Evolutionary conservation across 192 early-diverging fungal genomes (phyloP).

Genomic region (Gigaspora rosea): DNA sequence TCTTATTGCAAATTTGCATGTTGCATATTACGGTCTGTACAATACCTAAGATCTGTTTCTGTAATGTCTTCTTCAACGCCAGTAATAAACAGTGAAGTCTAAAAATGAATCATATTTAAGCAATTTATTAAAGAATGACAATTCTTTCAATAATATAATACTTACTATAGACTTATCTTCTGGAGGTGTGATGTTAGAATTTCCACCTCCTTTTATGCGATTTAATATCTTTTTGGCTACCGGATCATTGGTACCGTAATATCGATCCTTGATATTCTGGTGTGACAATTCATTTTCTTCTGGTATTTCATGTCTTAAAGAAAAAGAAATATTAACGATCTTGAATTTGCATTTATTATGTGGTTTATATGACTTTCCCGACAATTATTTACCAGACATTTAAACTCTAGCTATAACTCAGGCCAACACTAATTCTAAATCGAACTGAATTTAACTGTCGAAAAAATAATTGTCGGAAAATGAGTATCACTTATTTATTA

Average conservation of each 20-base stretch:
- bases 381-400: too few relatives aligned
- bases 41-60: conserved; percentile 69
- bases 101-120: conserved; percentile 2
- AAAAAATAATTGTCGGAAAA: too few relatives aligned
- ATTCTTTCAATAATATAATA: background rate
- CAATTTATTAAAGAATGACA: background rate
- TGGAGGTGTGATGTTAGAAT: conserved; percentile 59
- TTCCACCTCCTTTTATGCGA: conserved; percentile 53
- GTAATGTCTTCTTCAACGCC: conserved; percentile 74
- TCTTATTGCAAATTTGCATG: background rate
- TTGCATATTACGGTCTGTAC: background rate
- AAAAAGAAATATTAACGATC: background rate
- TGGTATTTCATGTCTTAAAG: conserved; percentile 83
- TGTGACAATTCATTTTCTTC: conserved; percentile 79
- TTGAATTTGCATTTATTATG: background rate
- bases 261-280: conserved; percentile 95
- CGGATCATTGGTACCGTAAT: conserved; percentile 93
- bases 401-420: too few relatives aligned
- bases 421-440: too few relatives aligned
- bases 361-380: too few relatives aligned
- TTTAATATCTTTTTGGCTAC: conserved; percentile 84
- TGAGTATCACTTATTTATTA: background rate
- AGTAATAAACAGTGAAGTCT: conserved; percentile 84
- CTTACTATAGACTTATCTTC: conserved; percentile 75
- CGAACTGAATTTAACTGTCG: too few relatives aligned